These are phyloP conservation scores for Glycyrrhiza uralensis DNA, from an alignment of 306 rosid species.

Conservation along the genomic window DNA sequence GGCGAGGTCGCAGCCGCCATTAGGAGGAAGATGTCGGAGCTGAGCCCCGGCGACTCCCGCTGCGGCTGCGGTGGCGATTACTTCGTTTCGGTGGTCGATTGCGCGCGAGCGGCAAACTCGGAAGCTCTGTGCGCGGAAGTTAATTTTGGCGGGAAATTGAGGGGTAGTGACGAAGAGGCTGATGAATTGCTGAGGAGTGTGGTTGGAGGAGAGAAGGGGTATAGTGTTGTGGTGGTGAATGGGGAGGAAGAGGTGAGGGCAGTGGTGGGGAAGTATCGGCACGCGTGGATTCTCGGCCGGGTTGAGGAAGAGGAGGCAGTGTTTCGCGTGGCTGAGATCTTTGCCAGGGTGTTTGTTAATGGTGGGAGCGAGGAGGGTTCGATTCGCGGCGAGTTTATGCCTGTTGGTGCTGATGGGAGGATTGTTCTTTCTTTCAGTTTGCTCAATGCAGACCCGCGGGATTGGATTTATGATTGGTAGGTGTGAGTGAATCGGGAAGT, in stretches of 20 bases:
- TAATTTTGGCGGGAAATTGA: slow-evolving; percentile 39
- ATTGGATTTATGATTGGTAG: slow-evolving; percentile 94
- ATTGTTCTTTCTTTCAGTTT: slow-evolving; percentile 87
- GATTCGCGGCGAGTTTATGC: slow-evolving; percentile 90
- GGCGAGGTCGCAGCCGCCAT: slow-evolving; percentile 40
- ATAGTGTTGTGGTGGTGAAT: slow-evolving; percentile 69
- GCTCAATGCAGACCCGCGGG: slow-evolving; percentile 79
- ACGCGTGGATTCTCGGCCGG: slow-evolving; percentile 70
- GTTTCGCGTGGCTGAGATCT: slow-evolving; percentile 62
- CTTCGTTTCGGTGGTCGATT: slow-evolving; percentile 33
- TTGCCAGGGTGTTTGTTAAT: slow-evolving; percentile 76
- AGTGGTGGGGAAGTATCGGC: slow-evolving; percentile 79
- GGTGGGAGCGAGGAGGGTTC: slow-evolving; percentile 79
- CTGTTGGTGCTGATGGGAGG: slow-evolving; percentile 91
- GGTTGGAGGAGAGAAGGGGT: slow-evolving; percentile 49
- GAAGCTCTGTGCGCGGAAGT: not conserved
- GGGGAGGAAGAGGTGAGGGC: slow-evolving; percentile 50
- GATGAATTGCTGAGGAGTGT: slow-evolving; percentile 59
- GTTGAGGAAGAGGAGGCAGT: slow-evolving; percentile 53
- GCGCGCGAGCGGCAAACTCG: not conserved
- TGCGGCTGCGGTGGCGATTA: slow-evolving; percentile 50
- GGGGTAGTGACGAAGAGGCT: slow-evolving; percentile 40
- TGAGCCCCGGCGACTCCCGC: slow-evolving; percentile 34
- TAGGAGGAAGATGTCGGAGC: slow-evolving; percentile 36
- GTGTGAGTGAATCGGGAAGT: slow-evolving; percentile 36